Base-by-base conservation (phyloP, 2,329 filamentous ascomycete species). In the Akanthomyces uredinophilus region DNA sequence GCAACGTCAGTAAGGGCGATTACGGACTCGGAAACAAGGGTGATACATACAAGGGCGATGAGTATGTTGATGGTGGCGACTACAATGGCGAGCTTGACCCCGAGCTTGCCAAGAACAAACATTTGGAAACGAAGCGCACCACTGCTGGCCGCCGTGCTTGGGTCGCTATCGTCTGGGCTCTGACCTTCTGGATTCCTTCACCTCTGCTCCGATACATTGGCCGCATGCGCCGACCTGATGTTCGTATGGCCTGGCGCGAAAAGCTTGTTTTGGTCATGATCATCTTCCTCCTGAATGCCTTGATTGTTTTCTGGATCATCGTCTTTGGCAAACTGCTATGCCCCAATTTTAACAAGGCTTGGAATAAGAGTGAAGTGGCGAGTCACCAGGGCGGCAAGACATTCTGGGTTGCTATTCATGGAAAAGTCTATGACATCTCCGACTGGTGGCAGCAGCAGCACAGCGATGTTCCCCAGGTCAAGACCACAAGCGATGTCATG, bases 241-340 rank as follows among this genome's bases (percentile, higher is more conserved):
- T 99, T 10, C 90, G 95, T 29, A 90, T 97, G 86, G 95, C 95
- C 0, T 99, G 95, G 95, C 86, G 95, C 75, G 95, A 99, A 71
- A 99, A 99, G 76, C 57, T 99, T 13, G 89, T 95, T 0, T 79
- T 99, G 13, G 87, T 93, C 52, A 79, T 90, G 63, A 69, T 96
- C 58, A 98, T 99, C 68, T 72, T 90, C 35, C 69, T 99, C 14
- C 76, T 96, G 67, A 99, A 99, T 75, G 92, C 73, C 44, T 71
- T 85, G 32, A 85, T 99, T 64, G 81, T 97, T 63, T 99, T 99
- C 78, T 96, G 92, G 84, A 97, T 99, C 68, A 84, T 97, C 65
- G 85, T 78, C 44, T 95, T 99, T 68, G 93, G 94, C 39, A 86
- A 83, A 61, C 74, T 99, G 1, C 80, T 98, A 3, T 99, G 95